phyloP scores from a whole-genome alignment of 2,329 filamentous ascomycete genomes.

The Periconia digitata region DNA sequence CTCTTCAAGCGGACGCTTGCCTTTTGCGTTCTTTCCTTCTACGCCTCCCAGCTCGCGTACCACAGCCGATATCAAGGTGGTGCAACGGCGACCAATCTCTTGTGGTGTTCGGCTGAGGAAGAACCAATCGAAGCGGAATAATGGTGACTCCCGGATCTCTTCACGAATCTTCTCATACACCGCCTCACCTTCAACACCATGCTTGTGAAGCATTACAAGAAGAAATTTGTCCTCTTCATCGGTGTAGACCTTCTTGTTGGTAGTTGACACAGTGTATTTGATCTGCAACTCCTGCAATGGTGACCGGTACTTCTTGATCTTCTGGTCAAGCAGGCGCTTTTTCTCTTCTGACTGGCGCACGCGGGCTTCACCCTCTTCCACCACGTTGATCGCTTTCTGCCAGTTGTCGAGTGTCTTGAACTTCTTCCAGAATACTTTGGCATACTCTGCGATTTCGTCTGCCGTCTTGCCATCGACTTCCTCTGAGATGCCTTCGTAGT shows the following conservation, averaged over 20 bases:
- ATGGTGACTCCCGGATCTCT: slow-evolving; percentile 88
- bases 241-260: slow-evolving; percentile 99
- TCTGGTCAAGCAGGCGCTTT: slow-evolving; percentile 88
- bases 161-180: slow-evolving; percentile 96
- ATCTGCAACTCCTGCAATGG: slow-evolving; percentile 97
- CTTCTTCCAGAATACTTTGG: slow-evolving; percentile 94
- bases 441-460: slow-evolving; percentile 84
- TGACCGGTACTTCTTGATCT: slow-evolving; percentile 95
- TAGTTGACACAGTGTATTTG: slow-evolving; percentile 98
- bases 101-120: slow-evolving; percentile 92
- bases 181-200: slow-evolving; percentile 86
- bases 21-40: slow-evolving; percentile 62
- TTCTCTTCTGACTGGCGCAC: slow-evolving; percentile 88
- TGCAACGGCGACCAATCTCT: slow-evolving; percentile 89
- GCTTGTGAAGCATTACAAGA: slow-evolving; percentile 87
- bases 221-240: slow-evolving; percentile 97
- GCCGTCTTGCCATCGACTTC: slow-evolving; percentile 90
- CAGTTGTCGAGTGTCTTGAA: slow-evolving; percentile 90
- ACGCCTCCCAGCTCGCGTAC: slow-evolving; percentile 84
- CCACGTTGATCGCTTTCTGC: slow-evolving; percentile 81
- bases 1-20: slow-evolving; percentile 75
- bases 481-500: slow-evolving; percentile 80
- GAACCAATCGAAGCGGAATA: slow-evolving; percentile 99
- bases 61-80: slow-evolving; percentile 90
- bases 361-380: slow-evolving; percentile 91